Evolutionary conservation across 108 stramenopile species (phyloP), one percentile per base, ranked within the genome.

Genomic region (Skeletonema grethae): DNA sequence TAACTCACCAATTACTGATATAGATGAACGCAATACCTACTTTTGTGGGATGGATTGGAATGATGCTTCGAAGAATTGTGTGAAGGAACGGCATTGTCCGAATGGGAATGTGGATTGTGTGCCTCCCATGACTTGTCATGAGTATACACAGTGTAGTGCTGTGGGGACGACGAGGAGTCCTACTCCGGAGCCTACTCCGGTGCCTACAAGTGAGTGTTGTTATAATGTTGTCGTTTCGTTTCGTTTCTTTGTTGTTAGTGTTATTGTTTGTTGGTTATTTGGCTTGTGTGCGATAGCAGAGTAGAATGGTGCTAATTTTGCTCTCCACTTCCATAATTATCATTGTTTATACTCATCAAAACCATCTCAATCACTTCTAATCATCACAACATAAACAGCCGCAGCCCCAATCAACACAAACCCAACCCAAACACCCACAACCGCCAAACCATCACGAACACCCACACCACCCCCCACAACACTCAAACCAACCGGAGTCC

Each of bases 31-130:
- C 13, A 72, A 80, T 58, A 72, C 48, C 28, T 45, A 63, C 7
- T 80, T 80, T 28, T 80, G 72, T 43, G 79, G 79, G 2, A 45
- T 56, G 10, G 67, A 68, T 63, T 80, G 67, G 71, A 61, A 68
- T 32, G 79, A 80, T 58, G 79, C 72, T 15, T 32, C 36, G 18
- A 35, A 31, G 22, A 80, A 80, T 59, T 80, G 79, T 57, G 57
- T 43, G 24, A 50, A 72, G 62, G 55, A 59, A 1, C 41, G 79
- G 29, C 70, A 70, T 59, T 80, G 79, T 50, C 79, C 79, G 22
- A 72, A 66, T 35, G 72, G 79, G 29, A 65, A 82, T 38, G 60
- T 25, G 28, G 74, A 82, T 46, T 73, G 79, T 63, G 48, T 57
- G 10, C 20, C 29, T 10, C 67, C 67, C 15, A 69, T 73, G 72